Conservation (phyloP, 148 eudicot species). For the Chenopodium album region DNA sequence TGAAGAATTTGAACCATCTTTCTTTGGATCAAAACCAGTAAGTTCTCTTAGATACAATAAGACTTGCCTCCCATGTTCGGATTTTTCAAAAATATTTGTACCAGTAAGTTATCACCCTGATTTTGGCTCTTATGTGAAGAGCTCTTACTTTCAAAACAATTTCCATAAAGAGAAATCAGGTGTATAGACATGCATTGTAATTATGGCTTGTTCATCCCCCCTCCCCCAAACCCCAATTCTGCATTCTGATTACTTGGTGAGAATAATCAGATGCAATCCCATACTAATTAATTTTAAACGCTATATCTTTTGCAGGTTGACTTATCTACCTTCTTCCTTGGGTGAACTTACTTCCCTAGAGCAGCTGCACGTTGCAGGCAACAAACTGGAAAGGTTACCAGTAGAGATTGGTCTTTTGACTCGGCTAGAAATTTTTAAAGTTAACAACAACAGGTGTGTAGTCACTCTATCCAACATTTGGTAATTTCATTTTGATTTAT, state of each 20-base stretch:
- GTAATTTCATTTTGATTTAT: neutral
- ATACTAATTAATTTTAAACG: conserved; percentile 1
- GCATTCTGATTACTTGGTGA: too few relatives aligned
- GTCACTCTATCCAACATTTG: neutral
- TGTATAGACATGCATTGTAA: neutral
- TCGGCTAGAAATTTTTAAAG: conserved; percentile 62
- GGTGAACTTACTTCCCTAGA: conserved; percentile 65
- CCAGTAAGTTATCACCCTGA: neutral
- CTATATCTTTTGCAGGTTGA: conserved; percentile 55
- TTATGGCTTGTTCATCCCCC: neutral
- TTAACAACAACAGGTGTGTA: conserved; percentile 65
- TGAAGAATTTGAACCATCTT: conserved; percentile 55
- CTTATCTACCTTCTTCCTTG: conserved; percentile 60
- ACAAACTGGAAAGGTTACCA: conserved; percentile 62
- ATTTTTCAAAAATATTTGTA: too few relatives aligned
- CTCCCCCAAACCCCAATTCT: too few relatives aligned
- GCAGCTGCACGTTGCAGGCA: conserved; percentile 58
- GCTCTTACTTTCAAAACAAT: neutral
- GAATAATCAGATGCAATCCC: neutral
- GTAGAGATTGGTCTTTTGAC: conserved; percentile 59
- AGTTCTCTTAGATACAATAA: conserved; percentile 23
- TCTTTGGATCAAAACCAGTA: conserved; percentile 78
- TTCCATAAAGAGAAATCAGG: neutral
- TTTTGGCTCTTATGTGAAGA: neutral
- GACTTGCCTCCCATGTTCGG: neutral